phyloP scores from a whole-genome alignment of 148 eudicot species.

The Heliosperma pusillum region DNA sequence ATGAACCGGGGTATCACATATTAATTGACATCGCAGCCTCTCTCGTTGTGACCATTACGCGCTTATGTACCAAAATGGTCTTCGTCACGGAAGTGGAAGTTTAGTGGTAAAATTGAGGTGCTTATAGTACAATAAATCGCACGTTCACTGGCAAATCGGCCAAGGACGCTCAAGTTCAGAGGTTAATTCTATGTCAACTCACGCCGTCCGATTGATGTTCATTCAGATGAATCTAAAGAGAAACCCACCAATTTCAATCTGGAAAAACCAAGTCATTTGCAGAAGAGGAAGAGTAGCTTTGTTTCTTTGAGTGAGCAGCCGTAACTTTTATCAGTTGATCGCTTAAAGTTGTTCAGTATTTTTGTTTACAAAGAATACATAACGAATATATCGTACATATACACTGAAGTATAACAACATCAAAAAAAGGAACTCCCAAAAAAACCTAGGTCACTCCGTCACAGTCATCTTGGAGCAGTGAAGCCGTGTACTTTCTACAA shows the following conservation, averaged over 20 bases:
- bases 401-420: background rate
- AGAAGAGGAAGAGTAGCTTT: background rate
- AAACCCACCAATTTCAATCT: background rate
- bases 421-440: too few relatives aligned
- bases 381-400: slow-evolving; percentile 10
- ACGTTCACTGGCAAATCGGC: too few relatives aligned
- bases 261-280: background rate
- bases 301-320: slow-evolving; percentile 14
- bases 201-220: background rate
- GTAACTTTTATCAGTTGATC: slow-evolving; percentile 18
- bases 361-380: slow-evolving; percentile 29
- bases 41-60: too few relatives aligned
- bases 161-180: too few relatives aligned
- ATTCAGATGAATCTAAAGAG: background rate
- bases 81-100: background rate
- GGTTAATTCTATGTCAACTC: too few relatives aligned
- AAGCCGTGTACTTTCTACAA: too few relatives aligned
- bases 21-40: too few relatives aligned
- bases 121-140: background rate
- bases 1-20: too few relatives aligned
- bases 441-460: background rate
- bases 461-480: background rate
- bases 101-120: background rate
- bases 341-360: slow-evolving; percentile 24
- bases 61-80: background rate